phyloP scores from a whole-genome alignment of 495 filamentous ascomycete genomes.

The Tuber calosporum region DNA sequence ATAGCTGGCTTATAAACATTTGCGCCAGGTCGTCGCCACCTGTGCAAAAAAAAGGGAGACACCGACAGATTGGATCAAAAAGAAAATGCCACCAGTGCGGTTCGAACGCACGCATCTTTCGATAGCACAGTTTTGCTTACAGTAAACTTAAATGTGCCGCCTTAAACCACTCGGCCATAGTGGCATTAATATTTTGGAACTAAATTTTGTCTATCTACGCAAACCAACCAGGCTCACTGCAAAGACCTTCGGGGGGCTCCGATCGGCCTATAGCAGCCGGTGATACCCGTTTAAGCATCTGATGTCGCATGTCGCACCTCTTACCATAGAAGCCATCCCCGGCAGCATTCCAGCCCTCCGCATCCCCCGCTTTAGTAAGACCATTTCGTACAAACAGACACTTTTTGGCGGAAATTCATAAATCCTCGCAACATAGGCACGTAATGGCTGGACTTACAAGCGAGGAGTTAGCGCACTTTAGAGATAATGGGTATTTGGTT shows the following conservation, averaged over 20 bases:
- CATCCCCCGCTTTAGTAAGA: neutral
- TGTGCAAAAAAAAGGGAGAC: neutral
- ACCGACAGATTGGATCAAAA: neutral
- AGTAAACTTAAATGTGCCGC: constrained; percentile 45
- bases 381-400: neutral
- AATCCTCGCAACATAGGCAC: neutral
- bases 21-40: neutral
- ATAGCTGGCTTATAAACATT: neutral
- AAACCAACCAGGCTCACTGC: neutral
- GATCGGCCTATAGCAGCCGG: neutral
- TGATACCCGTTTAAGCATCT: neutral
- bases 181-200: constrained; percentile 11
- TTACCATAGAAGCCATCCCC: neutral
- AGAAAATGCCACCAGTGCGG: constrained; percentile 43
- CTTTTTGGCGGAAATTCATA: neutral
- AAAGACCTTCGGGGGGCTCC: neutral
- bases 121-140: constrained; percentile 41
- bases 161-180: constrained; percentile 46
- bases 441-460: constrained; percentile 54
- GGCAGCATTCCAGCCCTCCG: neutral
- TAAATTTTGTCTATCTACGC: neutral
- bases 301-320: neutral
- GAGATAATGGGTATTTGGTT: constrained; percentile 80
- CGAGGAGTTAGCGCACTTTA: constrained; percentile 63
- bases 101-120: constrained; percentile 48